Conservation (phyloP, 176 grass and related monocot genomes). For the Oryza longistaminata region DNA sequence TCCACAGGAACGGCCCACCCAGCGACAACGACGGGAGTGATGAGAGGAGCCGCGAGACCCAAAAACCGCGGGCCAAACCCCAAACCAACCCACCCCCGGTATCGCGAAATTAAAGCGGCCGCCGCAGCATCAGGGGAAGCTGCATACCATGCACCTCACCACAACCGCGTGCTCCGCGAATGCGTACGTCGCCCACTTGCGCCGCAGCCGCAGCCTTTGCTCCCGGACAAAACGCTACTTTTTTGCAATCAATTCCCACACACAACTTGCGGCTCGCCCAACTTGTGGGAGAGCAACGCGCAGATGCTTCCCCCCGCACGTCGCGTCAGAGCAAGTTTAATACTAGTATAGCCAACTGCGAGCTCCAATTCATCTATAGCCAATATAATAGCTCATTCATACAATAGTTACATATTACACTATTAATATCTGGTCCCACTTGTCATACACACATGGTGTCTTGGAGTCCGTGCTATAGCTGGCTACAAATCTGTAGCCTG, state of each 20-base stretch:
- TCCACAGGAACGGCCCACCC: background rate
- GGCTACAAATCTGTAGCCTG: no score
- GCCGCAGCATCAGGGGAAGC: background rate
- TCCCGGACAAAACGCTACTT: conserved; percentile 3
- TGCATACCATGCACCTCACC: background rate
- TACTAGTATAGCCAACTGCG: no score
- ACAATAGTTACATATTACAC: no score
- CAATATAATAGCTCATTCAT: no score
- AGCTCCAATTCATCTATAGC: no score
- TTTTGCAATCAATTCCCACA: background rate
- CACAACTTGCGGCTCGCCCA: background rate
- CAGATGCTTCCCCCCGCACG: no score
- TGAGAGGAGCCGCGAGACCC: background rate
- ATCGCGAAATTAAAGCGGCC: background rate
- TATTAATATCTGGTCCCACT: no score
- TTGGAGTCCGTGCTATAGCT: no score
- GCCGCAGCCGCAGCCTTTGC: background rate
- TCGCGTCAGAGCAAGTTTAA: no score
- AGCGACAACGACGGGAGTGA: background rate
- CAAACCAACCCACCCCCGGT: background rate
- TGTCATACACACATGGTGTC: no score
- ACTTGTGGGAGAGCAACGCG: background rate
- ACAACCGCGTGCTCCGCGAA: conserved; percentile 1
- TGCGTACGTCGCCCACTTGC: background rate
- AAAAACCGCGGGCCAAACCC: background rate